Evolutionary conservation across 345 rosid species (phyloP), one percentile per base, ranked within the genome.

Genomic region (Garcia nutans): DNA sequence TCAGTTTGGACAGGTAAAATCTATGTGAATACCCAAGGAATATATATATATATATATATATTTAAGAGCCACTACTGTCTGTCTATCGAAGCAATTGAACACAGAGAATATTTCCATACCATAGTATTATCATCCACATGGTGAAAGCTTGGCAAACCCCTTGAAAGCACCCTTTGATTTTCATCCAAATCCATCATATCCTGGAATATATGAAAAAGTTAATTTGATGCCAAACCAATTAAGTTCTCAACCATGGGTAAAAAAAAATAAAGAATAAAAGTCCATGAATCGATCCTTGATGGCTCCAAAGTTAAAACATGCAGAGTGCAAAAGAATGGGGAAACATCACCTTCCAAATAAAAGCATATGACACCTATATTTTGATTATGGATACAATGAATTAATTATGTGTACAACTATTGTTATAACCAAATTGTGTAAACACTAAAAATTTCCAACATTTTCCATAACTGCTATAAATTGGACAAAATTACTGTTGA

Each of bases 151-250:
- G 97, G 93, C 52, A 77, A 84, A 65, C 94, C 76, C 87, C 96
- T 91, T 66, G 92, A 87, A 76, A 90, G 90, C 78, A 90, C 87
- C 80, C 87, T 83, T 77, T 90, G 88, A 33, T 81, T 87, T 85
- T 91, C 88, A 73, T 93, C 96, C 83, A 95, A 86, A 68, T 82
- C 84, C 96, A 95, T 93, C 80, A 95, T 84, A 60, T 91, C 99
- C 99, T 95, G 79, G 42, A 66, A 77, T 70, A 74, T 56, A 50
- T 20, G 24, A 74, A 70, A 57, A 56, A 62, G 19, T 68, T 44
- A 66, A 65, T 58, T 64, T 44, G 67, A 31, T 13, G 63, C 19
- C 55, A 58, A 41, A 28, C 66, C 56, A 37, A 76, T 22, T 45
- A 45, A n/a, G 22, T 84, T 79, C 58, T 41, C 49, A 24, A 31